Evolutionary conservation across 1,284 basidiomycete species (phyloP).

Genomic region (Neolentinus lepideus): DNA sequence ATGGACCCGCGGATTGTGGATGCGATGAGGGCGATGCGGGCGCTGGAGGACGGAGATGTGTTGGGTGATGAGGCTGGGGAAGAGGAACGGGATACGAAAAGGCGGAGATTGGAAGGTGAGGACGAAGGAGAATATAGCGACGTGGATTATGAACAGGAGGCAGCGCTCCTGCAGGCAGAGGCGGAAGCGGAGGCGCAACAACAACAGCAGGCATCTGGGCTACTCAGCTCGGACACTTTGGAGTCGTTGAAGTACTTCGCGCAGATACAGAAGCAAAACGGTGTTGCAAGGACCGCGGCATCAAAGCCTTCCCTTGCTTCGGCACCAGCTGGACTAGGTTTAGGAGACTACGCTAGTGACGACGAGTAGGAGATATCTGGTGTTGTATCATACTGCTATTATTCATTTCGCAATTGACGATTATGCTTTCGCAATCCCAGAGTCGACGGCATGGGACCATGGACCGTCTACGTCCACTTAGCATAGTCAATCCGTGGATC

Average conservation of each 20-base stretch:
- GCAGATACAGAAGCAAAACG: slow-evolving; percentile 63
- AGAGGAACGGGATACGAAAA: slow-evolving; percentile 21
- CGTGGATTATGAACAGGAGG: slow-evolving; percentile 14
- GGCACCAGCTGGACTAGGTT: slow-evolving; percentile 38
- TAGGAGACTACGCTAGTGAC: slow-evolving; percentile 74
- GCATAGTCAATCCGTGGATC: background rate
- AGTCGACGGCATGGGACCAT: background rate
- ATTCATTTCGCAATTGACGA: background rate
- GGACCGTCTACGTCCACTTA: background rate
- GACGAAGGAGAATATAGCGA: slow-evolving; percentile 3
- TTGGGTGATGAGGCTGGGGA: slow-evolving; percentile 32
- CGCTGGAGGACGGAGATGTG: slow-evolving; percentile 75
- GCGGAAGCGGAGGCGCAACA: slow-evolving; percentile 32
- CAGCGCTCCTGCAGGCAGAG: slow-evolving; percentile 8
- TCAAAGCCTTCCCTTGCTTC: slow-evolving; percentile 26
- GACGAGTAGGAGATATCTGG: slow-evolving; percentile 47
- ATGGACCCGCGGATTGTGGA: slow-evolving; percentile 84
- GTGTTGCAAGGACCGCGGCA: slow-evolving; percentile 19
- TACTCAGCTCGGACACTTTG: slow-evolving; percentile 74
- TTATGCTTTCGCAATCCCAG: no score
- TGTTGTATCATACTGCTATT: background rate
- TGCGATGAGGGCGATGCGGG: slow-evolving; percentile 75
- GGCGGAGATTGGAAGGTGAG: slow-evolving; percentile 24
- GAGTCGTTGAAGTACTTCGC: slow-evolving; percentile 85
- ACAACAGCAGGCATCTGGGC: slow-evolving; percentile 33